These are phyloP conservation scores for Rhododendron simsii DNA, from an alignment of 148 eudicot species.

Conservation along the genomic window DNA sequence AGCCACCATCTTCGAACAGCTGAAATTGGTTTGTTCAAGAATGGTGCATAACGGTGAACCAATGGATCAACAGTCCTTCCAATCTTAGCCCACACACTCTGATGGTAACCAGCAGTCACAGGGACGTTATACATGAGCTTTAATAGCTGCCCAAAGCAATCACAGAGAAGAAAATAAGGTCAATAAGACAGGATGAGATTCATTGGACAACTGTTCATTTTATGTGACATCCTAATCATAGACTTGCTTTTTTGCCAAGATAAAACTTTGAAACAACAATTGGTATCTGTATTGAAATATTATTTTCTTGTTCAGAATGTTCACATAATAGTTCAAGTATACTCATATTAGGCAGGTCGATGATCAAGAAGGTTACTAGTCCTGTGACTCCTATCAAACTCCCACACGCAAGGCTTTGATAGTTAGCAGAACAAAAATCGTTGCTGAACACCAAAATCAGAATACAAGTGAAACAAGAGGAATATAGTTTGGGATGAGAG, in stretches of 20 bases:
- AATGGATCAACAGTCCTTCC: constrained; percentile 58
- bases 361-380: background rate
- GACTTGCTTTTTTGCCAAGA: background rate
- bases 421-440: background rate
- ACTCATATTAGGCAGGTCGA: background rate
- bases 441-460: background rate
- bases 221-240: background rate
- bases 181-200: background rate
- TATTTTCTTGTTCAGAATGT: background rate
- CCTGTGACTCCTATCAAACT: background rate
- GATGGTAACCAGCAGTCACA: constrained; percentile 78
- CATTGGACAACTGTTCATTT: background rate
- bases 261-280: background rate
- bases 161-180: background rate
- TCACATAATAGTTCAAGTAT: background rate
- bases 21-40: constrained; percentile 63
- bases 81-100: constrained; percentile 79
- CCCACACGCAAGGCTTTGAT: background rate
- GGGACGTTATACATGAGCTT: constrained; percentile 98
- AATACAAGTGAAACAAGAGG: background rate
- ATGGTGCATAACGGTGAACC: constrained; percentile 75
- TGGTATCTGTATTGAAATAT: background rate
- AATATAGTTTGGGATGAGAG: background rate
- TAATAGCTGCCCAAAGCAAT: constrained; percentile 53
- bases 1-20: constrained; percentile 86